phyloP scores from a whole-genome alignment of 345 rosid genomes.

The Pugionium dolabratum region DNA sequence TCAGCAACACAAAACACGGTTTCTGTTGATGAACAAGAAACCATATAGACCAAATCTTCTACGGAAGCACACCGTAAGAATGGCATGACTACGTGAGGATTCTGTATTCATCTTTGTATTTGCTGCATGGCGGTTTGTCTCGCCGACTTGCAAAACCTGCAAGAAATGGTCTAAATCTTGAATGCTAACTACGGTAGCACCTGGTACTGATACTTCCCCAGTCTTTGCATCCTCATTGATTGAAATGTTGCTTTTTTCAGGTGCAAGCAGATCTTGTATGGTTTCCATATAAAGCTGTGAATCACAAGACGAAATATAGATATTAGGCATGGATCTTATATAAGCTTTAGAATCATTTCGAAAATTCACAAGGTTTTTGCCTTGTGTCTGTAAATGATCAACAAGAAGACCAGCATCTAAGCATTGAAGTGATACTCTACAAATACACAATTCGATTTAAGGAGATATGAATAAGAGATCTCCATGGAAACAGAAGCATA shows the following conservation, averaged over 20 bases:
- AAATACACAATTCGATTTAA: conserved; percentile 1
- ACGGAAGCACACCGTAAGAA: conserved; percentile 63
- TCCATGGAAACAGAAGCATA: conserved; percentile 48
- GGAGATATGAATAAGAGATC: conserved; percentile 1
- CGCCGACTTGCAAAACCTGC: conserved; percentile 79
- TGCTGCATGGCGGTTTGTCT: conserved; percentile 83
- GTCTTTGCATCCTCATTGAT: conserved; percentile 78
- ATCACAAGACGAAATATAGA: conserved; percentile 15
- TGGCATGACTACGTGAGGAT: conserved; percentile 97
- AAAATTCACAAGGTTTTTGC: neutral
- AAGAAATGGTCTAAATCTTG: conserved; percentile 67
- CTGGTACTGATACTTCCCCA: conserved; percentile 82
- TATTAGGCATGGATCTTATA: neutral
- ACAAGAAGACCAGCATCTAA: conserved; percentile 18
- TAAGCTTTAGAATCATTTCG: conserved; percentile 11
- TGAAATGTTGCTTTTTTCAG: conserved; percentile 69
- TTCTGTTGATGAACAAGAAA: conserved; percentile 22
- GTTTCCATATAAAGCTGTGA: conserved; percentile 89
- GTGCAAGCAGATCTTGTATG: conserved; percentile 90
- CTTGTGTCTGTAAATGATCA: conserved; percentile 3
- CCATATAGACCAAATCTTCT: conserved; percentile 19
- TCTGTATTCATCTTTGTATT: conserved; percentile 91
- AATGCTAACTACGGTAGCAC: conserved; percentile 60
- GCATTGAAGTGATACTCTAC: conserved; percentile 5
- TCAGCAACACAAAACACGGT: conserved; percentile 10